Evolutionary conservation across 2,329 filamentous ascomycete species (phyloP).

Genomic region (Mycosphaerelloides madeirae): DNA sequence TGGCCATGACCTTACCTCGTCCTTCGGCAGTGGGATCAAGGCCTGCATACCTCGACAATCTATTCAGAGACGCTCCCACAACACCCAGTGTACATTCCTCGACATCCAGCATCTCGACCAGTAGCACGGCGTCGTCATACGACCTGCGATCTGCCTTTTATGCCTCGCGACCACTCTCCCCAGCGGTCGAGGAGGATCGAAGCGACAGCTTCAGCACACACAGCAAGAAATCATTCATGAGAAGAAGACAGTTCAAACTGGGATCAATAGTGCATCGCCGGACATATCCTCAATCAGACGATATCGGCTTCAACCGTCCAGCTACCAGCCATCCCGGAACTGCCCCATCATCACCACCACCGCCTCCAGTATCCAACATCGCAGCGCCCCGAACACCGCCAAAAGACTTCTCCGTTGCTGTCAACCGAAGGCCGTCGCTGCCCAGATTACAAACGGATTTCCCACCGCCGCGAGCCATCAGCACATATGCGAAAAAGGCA

Average conservation of each 20-base stretch:
- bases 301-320: constrained; percentile 7
- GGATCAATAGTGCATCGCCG: constrained; percentile 22
- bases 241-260: constrained; percentile 19
- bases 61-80: constrained; percentile 24
- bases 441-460: constrained; percentile 24
- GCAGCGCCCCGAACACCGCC: background rate
- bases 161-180: constrained; percentile 22
- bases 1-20: constrained; percentile 24
- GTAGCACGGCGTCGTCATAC: constrained; percentile 18
- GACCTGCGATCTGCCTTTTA: constrained; percentile 19
- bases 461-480: constrained; percentile 19
- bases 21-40: constrained; percentile 20
- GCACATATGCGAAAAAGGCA: constrained; percentile 19
- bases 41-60: constrained; percentile 30
- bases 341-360: constrained; percentile 3
- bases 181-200: constrained; percentile 23
- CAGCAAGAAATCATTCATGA: constrained; percentile 22
- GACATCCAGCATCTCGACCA: constrained; percentile 26
- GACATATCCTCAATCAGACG: constrained; percentile 23
- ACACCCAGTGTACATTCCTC: constrained; percentile 25
- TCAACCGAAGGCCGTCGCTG: constrained; percentile 20
- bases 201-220: constrained; percentile 18
- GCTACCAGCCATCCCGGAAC: constrained; percentile 3
- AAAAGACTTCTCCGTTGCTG: background rate
- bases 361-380: constrained; percentile 9